A percentile compares a stretch with the other conserved stretches of the same genome.
Evolutionary conservation across 2,329 filamentous ascomycete genomes (phyloP).

Genomic region (Diaporthe capsici): DNA sequence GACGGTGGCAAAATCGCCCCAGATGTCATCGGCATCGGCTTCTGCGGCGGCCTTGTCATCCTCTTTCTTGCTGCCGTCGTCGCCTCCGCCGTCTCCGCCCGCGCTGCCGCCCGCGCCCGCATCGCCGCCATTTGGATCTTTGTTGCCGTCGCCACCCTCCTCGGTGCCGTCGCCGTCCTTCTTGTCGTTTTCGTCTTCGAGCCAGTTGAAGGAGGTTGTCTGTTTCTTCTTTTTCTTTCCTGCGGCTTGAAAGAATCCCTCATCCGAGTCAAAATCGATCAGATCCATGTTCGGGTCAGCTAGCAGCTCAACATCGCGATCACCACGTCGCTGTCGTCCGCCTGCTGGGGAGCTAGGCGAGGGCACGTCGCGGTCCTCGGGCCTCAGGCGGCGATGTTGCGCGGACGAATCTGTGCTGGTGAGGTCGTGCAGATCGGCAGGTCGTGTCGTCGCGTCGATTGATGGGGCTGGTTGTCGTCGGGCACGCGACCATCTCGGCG

Average conservation of each 20-base stretch:
- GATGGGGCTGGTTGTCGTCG: slow-evolving; percentile 45
- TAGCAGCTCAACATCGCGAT: slow-evolving; percentile 55
- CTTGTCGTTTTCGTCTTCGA: slow-evolving; percentile 61
- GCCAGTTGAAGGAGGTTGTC: slow-evolving; percentile 57
- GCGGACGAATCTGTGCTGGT: slow-evolving; percentile 52
- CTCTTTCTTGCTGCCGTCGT: slow-evolving; percentile 50
- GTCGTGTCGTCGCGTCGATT: slow-evolving; percentile 43
- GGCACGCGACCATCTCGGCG: slow-evolving; percentile 48
- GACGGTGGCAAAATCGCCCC: slow-evolving; percentile 61
- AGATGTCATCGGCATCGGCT: slow-evolving; percentile 61
- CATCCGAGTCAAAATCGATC: slow-evolving; percentile 71
- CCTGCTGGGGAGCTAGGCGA: slow-evolving; percentile 42
- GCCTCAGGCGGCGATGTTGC: slow-evolving; percentile 44
- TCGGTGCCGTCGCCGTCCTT: slow-evolving; percentile 55
- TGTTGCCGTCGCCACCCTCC: slow-evolving; percentile 52
- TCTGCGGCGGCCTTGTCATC: slow-evolving; percentile 51
- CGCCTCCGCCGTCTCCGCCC: slow-evolving; percentile 56
- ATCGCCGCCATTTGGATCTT: slow-evolving; percentile 52
- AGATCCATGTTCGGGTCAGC: slow-evolving; percentile 60
- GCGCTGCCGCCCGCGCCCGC: slow-evolving; percentile 47
- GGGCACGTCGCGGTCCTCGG: slow-evolving; percentile 45
- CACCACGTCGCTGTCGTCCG: slow-evolving; percentile 11
- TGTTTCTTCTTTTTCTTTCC: slow-evolving; percentile 71
- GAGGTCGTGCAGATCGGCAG: slow-evolving; percentile 47
- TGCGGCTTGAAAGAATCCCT: slow-evolving; percentile 67